A percentile compares a stretch with the other conserved stretches of the same genome.
phyloP scores from a whole-genome alignment of 371 early-diverging fungal species.

The Dipsacomyces acuminosporus region DNA sequence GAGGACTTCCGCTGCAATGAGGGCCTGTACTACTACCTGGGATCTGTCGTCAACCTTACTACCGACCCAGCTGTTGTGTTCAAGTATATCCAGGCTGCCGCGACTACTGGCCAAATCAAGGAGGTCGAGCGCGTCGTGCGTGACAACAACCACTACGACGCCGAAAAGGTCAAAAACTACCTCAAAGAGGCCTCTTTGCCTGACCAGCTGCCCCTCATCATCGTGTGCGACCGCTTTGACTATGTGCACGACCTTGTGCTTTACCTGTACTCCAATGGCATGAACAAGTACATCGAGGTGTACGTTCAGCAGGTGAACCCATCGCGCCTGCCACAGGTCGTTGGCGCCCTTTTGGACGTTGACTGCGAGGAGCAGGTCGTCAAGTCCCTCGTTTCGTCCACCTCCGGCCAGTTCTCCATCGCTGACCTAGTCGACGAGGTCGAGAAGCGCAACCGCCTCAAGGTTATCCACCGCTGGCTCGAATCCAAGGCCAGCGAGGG shows the following conservation, averaged over 20 bases:
- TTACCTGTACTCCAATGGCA: constrained; percentile 87
- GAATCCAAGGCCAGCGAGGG: constrained; percentile 84
- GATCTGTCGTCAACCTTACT: constrained; percentile 90
- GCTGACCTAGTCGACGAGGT: constrained; percentile 86
- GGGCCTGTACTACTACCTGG: constrained; percentile 85
- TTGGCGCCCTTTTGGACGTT: constrained; percentile 96
- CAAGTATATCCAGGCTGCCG: constrained; percentile 97
- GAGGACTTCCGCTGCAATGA: constrained; percentile 89
- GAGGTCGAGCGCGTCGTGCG: constrained; percentile 97
- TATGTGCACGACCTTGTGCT: constrained; percentile 96
- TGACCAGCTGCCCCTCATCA: constrained; percentile 95
- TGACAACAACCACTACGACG: constrained; percentile 91
- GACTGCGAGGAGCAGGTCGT: constrained; percentile 94
- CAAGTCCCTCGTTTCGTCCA: constrained; percentile 67
- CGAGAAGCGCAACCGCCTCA: constrained; percentile 94
- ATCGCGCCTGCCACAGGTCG: constrained; percentile 87
- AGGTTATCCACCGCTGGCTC: constrained; percentile 89
- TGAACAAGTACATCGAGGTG: constrained; percentile 93
- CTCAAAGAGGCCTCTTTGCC: constrained; percentile 92
- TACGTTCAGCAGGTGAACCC: constrained; percentile 98
- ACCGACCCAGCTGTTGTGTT: constrained; percentile 93
- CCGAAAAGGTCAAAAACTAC: constrained; percentile 97
- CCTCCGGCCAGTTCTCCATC: constrained; percentile 69
- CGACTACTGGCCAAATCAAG: constrained; percentile 88
- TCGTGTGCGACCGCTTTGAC: constrained; percentile 95